Conservation (phyloP, 345 rosid species). For the Eucalyptus cloeziana region DNA sequence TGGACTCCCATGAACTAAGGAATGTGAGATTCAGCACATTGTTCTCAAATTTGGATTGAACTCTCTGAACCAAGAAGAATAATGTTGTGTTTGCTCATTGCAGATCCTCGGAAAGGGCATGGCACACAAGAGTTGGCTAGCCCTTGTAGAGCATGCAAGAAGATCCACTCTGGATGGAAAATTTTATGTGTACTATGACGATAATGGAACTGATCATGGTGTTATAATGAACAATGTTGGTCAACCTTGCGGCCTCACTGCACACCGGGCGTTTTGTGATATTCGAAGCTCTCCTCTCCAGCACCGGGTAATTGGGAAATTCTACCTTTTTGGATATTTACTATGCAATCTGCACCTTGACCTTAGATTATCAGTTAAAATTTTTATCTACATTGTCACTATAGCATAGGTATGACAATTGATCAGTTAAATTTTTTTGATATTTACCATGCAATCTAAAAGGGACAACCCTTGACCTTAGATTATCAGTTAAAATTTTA, state of each 20-base stretch:
- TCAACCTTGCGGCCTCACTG: no score
- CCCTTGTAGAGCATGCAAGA: neutral
- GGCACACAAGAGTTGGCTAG: neutral
- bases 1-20: constrained; percentile 5
- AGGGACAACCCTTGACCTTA: neutral
- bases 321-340: neutral
- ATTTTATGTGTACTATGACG: fast-evolving
- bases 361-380: neutral
- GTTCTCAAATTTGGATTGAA: neutral
- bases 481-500: neutral
- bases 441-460: neutral
- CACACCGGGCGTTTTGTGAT: no score
- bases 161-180: neutral
- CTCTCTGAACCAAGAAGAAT: neutral
- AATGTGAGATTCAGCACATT: fast-evolving
- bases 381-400: neutral
- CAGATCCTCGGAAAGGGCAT: neutral
- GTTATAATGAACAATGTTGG: neutral
- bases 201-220: neutral
- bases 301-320: neutral
- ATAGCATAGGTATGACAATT: neutral
- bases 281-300: no score
- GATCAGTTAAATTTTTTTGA: neutral
- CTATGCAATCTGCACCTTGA: neutral
- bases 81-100: neutral